Base-by-base conservation (phyloP, 208 protist species). In the Crithidia acanthocephali region DNA sequence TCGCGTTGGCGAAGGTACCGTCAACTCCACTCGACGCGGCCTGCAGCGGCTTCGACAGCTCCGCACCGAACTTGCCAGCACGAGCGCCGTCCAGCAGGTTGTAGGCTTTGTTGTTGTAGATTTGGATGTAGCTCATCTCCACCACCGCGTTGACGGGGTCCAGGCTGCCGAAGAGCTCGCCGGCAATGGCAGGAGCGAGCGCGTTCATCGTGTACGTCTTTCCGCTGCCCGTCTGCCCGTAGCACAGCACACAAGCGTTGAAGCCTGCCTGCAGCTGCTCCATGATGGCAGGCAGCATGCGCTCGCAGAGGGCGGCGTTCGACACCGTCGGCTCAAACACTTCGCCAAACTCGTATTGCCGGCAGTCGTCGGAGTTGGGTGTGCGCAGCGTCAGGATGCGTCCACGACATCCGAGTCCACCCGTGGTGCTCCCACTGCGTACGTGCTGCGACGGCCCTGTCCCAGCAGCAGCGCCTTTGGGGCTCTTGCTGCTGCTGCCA, bases 181-280 rank as follows among this genome's bases (percentile, higher is more conserved):
- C 10, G 10, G 81, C 62, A 45, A 95, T 62, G 8, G 74, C 81
- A 2, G 80, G 83, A 18, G 72, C 81, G 32, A 95, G 74, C 10
- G 70, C 74, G 68, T 88, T 95, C 84, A 96, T 95, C 35, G 90
- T 96, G 84, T 95, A 95, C 28, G 89, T 96, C 72, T 97, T 97
- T 18, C 93, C 97, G 59, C 84, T 91, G 8, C 91, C 90, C 4
- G 94, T 98, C 73, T 94, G 88, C 23, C 94, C 95, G 72, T 98
- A 98, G 27, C 86, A 91, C 37, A 95, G 57, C 25, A 95, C 70
- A 77, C 83, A 90, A 1, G 77, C 79, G 75, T 85, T 87, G 73
- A 72, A 88, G 25, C 83, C 83, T 25, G 62, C 61, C 45, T 56
- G 62, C 47, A 94, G 27, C 75, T 90, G 84, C 57, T 88, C 81